Base-by-base conservation (phyloP, 345 rosid genomes). In the Bruguiera parviflora region DNA sequence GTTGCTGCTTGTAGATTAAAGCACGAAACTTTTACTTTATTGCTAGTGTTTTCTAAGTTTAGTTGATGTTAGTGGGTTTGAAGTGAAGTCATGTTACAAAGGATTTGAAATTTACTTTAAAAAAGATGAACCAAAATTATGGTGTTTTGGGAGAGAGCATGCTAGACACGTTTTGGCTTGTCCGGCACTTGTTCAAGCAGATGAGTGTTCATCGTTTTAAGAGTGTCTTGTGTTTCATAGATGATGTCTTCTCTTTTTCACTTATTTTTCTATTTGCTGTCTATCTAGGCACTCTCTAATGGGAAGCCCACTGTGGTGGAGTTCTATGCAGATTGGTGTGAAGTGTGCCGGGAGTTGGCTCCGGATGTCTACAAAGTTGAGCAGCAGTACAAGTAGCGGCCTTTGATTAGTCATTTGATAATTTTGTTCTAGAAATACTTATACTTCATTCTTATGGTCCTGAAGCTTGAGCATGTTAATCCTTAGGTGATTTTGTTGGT, bases 321-420 rank as follows among this genome's bases (percentile, higher is more conserved):
- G 81, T 94, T 94, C 72, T 94, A 91, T 64, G 98, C 98, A 19
- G 96, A 94, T 79, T 94, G 98, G 98, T 91, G 98, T 65, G 96
- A 94, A 80, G 97, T 91, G 63, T 94, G 98, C 65, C 75, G 96
- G 55, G 97, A 94, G 80, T 73, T 94, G 68, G 98, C 98, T 15
- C 97, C 97, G 20, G 97, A 88, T 81, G 83, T 94, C 32, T 94
- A 87, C 88, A 88, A 89, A 86, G 86, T 89, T 35, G 96, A 94
- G 81, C 96, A 94, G 80, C 90, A 85, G 67, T 94, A 82, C 95
- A 91, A 86, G 96, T 94, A 87, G 6, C 22, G 16, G 19, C 59
- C 28, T 56, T 56, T 22, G 59, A 11, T 43, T 43, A 43, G 49
- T 15, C 15, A 43, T 13, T 43, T 3, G 5, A 13, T 43, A 43